Base-by-base conservation (phyloP, 495 filamentous ascomycete species). In the Lophiostoma macrostomum region DNA sequence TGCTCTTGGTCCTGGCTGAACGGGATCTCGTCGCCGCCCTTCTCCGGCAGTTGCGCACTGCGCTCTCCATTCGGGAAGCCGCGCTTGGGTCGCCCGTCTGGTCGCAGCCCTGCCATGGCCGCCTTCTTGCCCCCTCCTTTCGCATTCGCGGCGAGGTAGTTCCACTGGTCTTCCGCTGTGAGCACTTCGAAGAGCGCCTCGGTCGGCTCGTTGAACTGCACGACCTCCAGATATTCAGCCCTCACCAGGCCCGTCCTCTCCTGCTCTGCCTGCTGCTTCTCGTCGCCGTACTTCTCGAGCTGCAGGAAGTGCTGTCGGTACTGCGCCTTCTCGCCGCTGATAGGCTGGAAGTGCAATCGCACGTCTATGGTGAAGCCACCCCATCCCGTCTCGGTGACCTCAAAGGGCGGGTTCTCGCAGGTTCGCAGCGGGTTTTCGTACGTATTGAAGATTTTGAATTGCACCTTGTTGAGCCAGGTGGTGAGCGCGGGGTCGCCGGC, bases 351-450 rank as follows among this genome's bases (percentile, higher is more conserved):
- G 73, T 90, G 91, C 0, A 98, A 72, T 64, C 95, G 88, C 65
- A 98, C 86, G 51, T 88, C 84, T 57, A 97, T 91, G 64, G 93
- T 87, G 74, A 98, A 98, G 74, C 96, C 93, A 60, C 93, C 93
- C 89, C 91, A 98, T 30, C 93, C 93, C 0, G 91, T 95, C 70
- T 96, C 93, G 43, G 77, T 77, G 36, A 97, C 86, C 67, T 87
- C 80, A 68, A 95, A 97, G 23, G 91, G 85, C 23, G 82, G 82
- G 37, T 80, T 76, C 68, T 88, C 76, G 73, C 90, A 68, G 37
- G 85, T 89, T 53, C 93, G 86, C 1, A 91, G 75, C 55, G 85
- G 83, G 66, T 96, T 91, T 29, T 87, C 80, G 68, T 95, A 96
- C 4, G 90, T 93, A 64, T 96, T 90, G 76, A 95, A 90, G 3